phyloP scores from a whole-genome alignment of 2,329 filamentous ascomycete species.

The Emericellopsis cladophorae region DNA sequence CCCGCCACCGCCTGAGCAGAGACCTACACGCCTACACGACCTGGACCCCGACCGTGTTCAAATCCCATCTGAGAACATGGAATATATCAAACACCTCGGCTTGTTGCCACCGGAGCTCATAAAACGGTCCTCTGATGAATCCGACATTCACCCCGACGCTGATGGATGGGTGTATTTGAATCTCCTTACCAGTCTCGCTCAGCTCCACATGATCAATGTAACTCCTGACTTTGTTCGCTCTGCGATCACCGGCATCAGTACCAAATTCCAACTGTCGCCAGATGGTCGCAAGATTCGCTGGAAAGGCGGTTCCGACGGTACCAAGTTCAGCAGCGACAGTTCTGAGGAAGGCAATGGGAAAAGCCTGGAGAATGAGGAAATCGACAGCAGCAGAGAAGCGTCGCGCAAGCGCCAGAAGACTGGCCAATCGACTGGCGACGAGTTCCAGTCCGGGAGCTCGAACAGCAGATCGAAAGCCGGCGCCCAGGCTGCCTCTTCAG shows the following conservation, averaged over 20 bases:
- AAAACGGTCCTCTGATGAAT: constrained; percentile 12
- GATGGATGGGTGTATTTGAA: constrained; percentile 80
- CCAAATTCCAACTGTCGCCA: constrained; percentile 62
- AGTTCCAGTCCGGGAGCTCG: constrained; percentile 18
- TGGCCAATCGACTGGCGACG: constrained; percentile 18
- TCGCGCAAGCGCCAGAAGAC: constrained; percentile 33
- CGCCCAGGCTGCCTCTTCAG: constrained; percentile 23
- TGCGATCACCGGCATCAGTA: constrained; percentile 57
- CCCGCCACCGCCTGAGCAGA: constrained; percentile 46
- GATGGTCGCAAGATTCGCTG: constrained; percentile 73
- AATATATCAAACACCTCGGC: constrained; percentile 66
- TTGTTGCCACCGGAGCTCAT: constrained; percentile 46
- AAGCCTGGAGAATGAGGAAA: constrained; percentile 36
- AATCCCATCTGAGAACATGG: constrained; percentile 63
- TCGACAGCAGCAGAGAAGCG: constrained; percentile 26
- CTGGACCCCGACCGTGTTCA: constrained; percentile 69
- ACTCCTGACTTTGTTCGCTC: constrained; percentile 65
- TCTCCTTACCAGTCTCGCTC: constrained; percentile 67
- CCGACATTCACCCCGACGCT: constrained; percentile 43
- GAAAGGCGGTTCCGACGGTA: constrained; percentile 56
- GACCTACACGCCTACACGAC: constrained; percentile 65
- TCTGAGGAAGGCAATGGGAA: constrained; percentile 31
- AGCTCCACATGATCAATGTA: constrained; percentile 76
- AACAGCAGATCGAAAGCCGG: constrained; percentile 26
- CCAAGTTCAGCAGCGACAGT: constrained; percentile 52